A percentile compares a stretch with the other conserved stretches of the same genome.
Evolutionary conservation across 1,284 basidiomycete genomes (phyloP).

Genomic region (Agroathelia rolfsii): DNA sequence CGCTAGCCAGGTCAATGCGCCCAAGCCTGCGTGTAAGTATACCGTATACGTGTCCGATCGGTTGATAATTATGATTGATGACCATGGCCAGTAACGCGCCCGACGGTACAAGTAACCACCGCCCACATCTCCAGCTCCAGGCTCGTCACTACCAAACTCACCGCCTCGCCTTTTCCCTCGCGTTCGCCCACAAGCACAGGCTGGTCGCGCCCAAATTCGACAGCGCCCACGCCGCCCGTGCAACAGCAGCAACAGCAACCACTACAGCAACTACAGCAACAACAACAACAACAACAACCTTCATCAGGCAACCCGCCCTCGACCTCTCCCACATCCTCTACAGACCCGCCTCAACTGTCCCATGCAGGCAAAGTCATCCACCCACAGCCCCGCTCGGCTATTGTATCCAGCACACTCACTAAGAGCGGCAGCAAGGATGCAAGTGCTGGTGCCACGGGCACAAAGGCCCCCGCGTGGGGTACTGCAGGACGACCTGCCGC

Average conservation of each 20-base stretch:
- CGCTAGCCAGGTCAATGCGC: conserved; percentile 35
- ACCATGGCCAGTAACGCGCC: conserved; percentile 37
- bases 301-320: conserved; percentile 20
- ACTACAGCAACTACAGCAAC: conserved; percentile 32
- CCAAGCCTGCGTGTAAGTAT: conserved; percentile 43
- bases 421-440: no score
- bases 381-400: conserved; percentile 45
- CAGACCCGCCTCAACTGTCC: no score
- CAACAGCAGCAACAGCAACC: conserved; percentile 34
- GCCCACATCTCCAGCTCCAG: conserved; percentile 72
- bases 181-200: conserved; percentile 45
- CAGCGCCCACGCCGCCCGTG: conserved; percentile 43
- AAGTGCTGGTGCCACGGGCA: conserved; percentile 21
- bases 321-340: no score
- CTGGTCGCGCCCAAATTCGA: conserved; percentile 74
- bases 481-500: conserved; percentile 21
- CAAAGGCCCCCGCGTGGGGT: conserved; percentile 53
- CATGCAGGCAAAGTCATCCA: conserved; percentile 59
- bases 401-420: no score
- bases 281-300: no score
- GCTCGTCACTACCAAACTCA: conserved; percentile 79
- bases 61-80: no score
- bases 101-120: conserved; percentile 38
- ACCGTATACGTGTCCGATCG: no score
- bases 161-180: conserved; percentile 46